Evolutionary conservation across 2,329 filamentous ascomycete species (phyloP).

Genomic region (Venturia carpophila): DNA sequence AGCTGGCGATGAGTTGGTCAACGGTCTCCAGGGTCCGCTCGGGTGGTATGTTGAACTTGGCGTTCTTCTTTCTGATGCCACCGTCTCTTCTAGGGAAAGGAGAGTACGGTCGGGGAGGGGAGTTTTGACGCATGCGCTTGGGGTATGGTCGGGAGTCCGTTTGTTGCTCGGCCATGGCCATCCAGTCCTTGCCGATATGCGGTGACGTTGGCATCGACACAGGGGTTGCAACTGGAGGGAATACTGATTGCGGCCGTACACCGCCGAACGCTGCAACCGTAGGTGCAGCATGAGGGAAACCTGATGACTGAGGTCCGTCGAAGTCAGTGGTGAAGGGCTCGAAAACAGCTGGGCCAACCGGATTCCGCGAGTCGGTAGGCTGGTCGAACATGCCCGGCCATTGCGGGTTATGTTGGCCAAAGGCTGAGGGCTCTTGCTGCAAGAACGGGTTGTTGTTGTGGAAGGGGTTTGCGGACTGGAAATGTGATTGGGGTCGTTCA

Average conservation of each 20-base stretch:
- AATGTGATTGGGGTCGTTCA: conserved; percentile 31
- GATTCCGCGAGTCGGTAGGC: conserved; percentile 64
- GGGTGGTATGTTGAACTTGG: conserved; percentile 90
- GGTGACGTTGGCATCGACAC: conserved; percentile 42
- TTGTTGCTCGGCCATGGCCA: conserved; percentile 40
- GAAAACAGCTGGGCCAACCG: conserved; percentile 64
- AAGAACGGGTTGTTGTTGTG: conserved; percentile 54
- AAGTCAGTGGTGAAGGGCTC: conserved; percentile 52
- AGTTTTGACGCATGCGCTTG: conserved; percentile 57
- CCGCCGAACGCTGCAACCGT: conserved; percentile 34
- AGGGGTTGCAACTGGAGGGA: conserved; percentile 43
- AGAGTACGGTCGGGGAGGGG: conserved; percentile 65
- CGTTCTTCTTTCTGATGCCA: conserved; percentile 97
- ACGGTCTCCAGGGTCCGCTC: conserved; percentile 93
- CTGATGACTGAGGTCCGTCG: conserved; percentile 38
- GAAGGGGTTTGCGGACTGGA: conserved; percentile 36
- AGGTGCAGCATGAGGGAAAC: conserved; percentile 36
- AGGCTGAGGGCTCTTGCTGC: conserved; percentile 45
- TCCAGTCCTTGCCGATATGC: conserved; percentile 50
- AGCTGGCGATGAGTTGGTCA: conserved; percentile 81
- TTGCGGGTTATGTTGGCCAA: conserved; percentile 16
- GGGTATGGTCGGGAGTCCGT: conserved; percentile 42
- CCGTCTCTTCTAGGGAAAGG: conserved; percentile 67
- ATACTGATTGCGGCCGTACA: conserved; percentile 43
- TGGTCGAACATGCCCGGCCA: conserved; percentile 49